phyloP scores from a whole-genome alignment of 2,329 filamentous ascomycete species.

The Aspergillus sergii region DNA sequence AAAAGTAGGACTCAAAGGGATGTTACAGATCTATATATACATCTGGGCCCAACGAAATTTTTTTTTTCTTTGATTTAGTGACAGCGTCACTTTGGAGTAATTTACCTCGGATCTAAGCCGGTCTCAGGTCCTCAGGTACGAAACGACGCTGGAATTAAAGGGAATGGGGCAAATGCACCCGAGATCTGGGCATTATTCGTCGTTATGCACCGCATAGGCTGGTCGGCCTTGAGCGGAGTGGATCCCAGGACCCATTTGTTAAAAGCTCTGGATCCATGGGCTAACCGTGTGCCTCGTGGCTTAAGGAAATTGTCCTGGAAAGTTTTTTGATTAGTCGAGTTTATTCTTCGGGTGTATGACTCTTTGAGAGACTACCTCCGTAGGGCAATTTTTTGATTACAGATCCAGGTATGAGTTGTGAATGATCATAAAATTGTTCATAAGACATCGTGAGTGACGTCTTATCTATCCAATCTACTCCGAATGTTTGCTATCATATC shows the following conservation, averaged over 20 bases:
- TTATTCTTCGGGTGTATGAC: not conserved
- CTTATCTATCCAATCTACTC: not conserved
- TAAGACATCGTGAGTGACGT: not conserved
- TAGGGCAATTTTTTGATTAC: not conserved
- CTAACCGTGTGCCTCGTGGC: conserved; percentile 13
- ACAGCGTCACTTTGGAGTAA: conserved; percentile 3
- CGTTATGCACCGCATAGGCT: conserved; percentile 17
- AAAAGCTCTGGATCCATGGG: conserved; percentile 15
- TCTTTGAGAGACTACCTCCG: not conserved
- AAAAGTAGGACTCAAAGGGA: not conserved
- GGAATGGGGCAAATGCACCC: conserved; percentile 7
- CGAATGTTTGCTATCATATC: too few relatives aligned
- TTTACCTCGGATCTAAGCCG: conserved; percentile 13
- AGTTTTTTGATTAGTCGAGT: conserved; percentile 9
- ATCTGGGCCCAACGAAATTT: conserved; percentile 3
- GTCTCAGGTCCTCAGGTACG: not conserved
- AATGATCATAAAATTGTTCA: not conserved
- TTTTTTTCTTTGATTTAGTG: conserved; percentile 2
- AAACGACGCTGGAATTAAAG: not conserved
- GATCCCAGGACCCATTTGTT: conserved; percentile 7
- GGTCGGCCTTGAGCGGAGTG: conserved; percentile 16
- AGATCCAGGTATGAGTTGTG: not conserved
- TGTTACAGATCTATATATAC: conserved; percentile 8
- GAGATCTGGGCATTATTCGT: conserved; percentile 11
- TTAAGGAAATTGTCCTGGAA: not conserved